These are phyloP conservation scores for Abelmoschus esculentus DNA, from an alignment of 345 rosid genomes.

Conservation along the genomic window DNA sequence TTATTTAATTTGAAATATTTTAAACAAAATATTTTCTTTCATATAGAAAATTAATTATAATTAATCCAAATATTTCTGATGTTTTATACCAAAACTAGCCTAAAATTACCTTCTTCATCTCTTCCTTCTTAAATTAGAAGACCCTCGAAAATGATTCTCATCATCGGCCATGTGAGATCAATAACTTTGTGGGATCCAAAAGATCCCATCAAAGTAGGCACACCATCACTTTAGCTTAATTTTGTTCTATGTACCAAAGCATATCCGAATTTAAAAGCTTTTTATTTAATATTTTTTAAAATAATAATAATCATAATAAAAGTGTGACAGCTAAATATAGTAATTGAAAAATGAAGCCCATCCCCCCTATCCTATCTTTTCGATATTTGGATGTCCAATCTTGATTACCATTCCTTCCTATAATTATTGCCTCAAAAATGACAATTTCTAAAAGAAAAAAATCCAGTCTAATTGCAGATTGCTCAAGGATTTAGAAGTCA, in stretches of 20 bases:
- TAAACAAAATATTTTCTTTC: too few species aligned
- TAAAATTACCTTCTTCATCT: background rate
- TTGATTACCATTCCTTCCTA: too few species aligned
- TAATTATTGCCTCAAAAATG: background rate
- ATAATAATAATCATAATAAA: background rate
- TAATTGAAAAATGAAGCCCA: background rate
- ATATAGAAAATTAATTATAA: too few species aligned
- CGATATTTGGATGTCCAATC: background rate
- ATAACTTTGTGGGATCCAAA: background rate
- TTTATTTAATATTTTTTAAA: background rate
- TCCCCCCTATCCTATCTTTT: background rate
- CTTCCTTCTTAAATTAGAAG: background rate
- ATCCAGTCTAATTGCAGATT: background rate
- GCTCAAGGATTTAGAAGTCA: background rate
- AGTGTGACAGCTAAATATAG: conserved; percentile 16
- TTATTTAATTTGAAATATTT: too few species aligned
- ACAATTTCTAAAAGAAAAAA: background rate
- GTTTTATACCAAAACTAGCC: too few species aligned
- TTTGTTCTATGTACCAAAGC: background rate
- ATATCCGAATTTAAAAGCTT: background rate
- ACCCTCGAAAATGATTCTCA: background rate
- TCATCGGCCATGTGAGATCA: conserved; percentile 8
- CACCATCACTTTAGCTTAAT: conserved; percentile 8
- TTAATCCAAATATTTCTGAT: background rate
- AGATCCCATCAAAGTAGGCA: conserved; percentile 24